Evolutionary conservation across 2,329 filamentous ascomycete species (phyloP).

Genomic region (Verticillium tricorpus): DNA sequence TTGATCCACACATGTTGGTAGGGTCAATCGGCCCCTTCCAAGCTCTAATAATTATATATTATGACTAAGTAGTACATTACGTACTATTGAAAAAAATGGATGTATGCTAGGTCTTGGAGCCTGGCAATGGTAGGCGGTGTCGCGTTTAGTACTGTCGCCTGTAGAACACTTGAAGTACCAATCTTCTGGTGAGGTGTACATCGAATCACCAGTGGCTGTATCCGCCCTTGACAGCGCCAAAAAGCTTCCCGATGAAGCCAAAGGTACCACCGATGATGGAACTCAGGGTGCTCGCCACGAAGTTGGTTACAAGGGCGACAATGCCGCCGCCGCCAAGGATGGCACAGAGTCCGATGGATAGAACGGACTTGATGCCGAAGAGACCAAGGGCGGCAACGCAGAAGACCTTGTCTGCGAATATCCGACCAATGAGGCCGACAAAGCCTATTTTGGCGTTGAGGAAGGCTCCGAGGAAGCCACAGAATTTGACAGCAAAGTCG

Average conservation of each 20-base stretch:
- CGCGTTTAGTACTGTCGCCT: too few species aligned
- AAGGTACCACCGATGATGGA: not conserved
- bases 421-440: not conserved
- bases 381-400: not conserved
- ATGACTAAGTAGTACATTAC: too few species aligned
- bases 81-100: too few species aligned
- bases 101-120: too few species aligned
- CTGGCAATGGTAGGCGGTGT: too few species aligned
- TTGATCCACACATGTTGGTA: too few species aligned
- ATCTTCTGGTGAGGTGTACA: too few species aligned
- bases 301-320: not conserved
- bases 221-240: not conserved
- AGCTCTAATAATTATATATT: too few species aligned
- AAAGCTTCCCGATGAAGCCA: not conserved
- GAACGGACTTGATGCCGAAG: not conserved
- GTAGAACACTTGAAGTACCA: too few species aligned
- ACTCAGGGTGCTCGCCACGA: not conserved
- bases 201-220: not conserved
- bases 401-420: not conserved
- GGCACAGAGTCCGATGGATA: not conserved
- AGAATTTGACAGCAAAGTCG: not conserved
- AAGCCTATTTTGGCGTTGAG: not conserved
- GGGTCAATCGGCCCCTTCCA: too few species aligned
- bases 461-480: not conserved
- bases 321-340: not conserved